Conservation (phyloP, 768 basidiomycete species). For the Termitomyces sp. region DNA sequence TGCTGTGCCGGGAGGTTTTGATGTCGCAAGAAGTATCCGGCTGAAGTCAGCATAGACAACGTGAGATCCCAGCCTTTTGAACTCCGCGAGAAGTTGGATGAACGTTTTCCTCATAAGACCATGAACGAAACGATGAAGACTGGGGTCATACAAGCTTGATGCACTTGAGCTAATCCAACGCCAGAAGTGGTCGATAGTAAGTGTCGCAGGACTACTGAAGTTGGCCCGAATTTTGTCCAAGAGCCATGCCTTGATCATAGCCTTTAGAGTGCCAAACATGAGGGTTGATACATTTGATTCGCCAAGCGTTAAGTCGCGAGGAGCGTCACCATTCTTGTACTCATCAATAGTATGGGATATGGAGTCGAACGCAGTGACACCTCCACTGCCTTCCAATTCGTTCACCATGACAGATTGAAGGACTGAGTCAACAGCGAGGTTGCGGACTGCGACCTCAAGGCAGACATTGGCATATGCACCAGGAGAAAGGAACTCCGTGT, state of each 20-base stretch:
- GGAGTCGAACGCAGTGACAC: conserved; percentile 90
- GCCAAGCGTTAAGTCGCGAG: conserved; percentile 76
- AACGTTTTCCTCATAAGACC: conserved; percentile 98
- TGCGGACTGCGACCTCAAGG: conserved; percentile 82
- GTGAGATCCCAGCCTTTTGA: conserved; percentile 89
- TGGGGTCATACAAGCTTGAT: conserved; percentile 87
- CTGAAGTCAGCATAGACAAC: conserved; percentile 94
- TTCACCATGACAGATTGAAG: conserved; percentile 93
- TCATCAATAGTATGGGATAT: conserved; percentile 88
- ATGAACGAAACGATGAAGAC: conserved; percentile 88
- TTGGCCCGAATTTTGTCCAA: conserved; percentile 76
- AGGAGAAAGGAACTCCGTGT: conserved; percentile 78
- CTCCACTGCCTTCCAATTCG: conserved; percentile 94
- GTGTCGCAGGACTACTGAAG: conserved; percentile 57
- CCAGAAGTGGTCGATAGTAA: conserved; percentile 94
- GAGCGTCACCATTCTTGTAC: conserved; percentile 67
- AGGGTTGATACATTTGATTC: conserved; percentile 86
- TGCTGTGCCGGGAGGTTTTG: conserved; percentile 93
- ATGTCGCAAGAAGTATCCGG: conserved; percentile 84
- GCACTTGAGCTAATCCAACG: conserved; percentile 88
- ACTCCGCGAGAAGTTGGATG: conserved; percentile 94
- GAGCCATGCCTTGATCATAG: conserved; percentile 89
- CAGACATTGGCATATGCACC: conserved; percentile 94
- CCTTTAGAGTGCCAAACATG: conserved; percentile 79
- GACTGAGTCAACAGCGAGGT: conserved; percentile 91